These are phyloP conservation scores for Fusarium transvaalense DNA, from an alignment of 2,329 filamentous ascomycete genomes.

Conservation along the genomic window DNA sequence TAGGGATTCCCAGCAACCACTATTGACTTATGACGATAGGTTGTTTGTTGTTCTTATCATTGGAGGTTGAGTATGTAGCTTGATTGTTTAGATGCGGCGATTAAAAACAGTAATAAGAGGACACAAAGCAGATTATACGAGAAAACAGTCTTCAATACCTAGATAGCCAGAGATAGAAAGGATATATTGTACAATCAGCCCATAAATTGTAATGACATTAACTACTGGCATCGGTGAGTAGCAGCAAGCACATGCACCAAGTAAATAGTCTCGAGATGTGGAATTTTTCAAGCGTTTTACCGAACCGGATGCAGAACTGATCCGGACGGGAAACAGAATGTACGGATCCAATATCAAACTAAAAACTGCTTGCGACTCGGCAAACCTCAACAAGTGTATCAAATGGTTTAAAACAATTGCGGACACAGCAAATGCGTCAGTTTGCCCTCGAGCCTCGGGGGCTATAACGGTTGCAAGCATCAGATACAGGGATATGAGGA, in stretches of 20 bases:
- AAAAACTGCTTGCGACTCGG: constrained; percentile 12
- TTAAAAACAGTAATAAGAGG: neutral
- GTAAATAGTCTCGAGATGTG: neutral
- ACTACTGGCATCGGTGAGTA: neutral
- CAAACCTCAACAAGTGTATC: constrained; percentile 11
- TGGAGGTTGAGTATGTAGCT: neutral
- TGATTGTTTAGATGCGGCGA: neutral
- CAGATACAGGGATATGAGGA: constrained; percentile 25
- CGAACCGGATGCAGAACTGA: neutral
- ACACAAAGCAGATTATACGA: neutral
- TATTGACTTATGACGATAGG: constrained; percentile 14
- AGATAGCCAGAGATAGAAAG: neutral
- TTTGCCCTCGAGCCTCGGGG: neutral
- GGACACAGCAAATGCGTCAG: constrained; percentile 12
- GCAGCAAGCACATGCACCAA: neutral
- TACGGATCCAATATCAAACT: neutral
- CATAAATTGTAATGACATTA: neutral
- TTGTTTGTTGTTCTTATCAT: constrained; percentile 1
- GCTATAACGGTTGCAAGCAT: constrained; percentile 9
- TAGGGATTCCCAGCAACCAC: constrained; percentile 14
- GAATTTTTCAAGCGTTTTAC: neutral
- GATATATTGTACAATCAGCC: neutral
- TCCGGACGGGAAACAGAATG: neutral
- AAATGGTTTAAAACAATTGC: constrained; percentile 5
- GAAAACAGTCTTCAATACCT: too few species aligned